Evolutionary conservation across 192 early-diverging fungal genomes (phyloP), one percentile per base, ranked within the genome.

Genomic region (Mortierella antarctica): DNA sequence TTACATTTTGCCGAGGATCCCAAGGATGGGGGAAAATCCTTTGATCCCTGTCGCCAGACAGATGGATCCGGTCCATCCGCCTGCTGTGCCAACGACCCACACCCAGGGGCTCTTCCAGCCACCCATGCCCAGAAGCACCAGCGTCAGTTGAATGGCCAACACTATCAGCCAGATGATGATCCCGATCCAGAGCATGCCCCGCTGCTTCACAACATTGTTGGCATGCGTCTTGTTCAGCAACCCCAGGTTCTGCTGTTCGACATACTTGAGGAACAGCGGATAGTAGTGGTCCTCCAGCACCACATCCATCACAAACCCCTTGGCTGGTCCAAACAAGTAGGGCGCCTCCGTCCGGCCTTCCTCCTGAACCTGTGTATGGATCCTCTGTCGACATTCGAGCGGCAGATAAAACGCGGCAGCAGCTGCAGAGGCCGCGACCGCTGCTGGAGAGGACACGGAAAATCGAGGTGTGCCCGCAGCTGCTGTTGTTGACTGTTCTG

Each of bases 241-340:
- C 14, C 74, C 74, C 42, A 78, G 15, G 21, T 78, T 80, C 20
- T 80, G 70, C 6, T 51, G 64, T 9, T 72, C 70, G 3, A 80
- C 67, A 31, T 80, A 61, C 31, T 80, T 67, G 15, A 80, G 47
- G 42, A 80, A 80, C 60, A 80, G 7, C 1, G 77, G 77, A 44
- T 80, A 80, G 42, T 72, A 80, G 15, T 80, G 70, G 14, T 80
- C 77, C 50, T 57, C 53, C 39, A 80, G 65, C 2, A 80, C 77
- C 6, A 80, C 70, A 51, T 80, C 77, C 65, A 58, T 49, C 39
- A 80, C 77, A 71, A 80, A 80, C 21, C 77, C 77, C 46, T 80
- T 80, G 21, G 77, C 77, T 12, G 77, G 77, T 39, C 77, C 77
- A 63, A 48, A 80, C 18, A 80, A 41, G 23, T 80, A 41, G 4